Base-by-base conservation (phyloP, 2,329 filamentous ascomycete species). In the Calonectria hawksworthii region DNA sequence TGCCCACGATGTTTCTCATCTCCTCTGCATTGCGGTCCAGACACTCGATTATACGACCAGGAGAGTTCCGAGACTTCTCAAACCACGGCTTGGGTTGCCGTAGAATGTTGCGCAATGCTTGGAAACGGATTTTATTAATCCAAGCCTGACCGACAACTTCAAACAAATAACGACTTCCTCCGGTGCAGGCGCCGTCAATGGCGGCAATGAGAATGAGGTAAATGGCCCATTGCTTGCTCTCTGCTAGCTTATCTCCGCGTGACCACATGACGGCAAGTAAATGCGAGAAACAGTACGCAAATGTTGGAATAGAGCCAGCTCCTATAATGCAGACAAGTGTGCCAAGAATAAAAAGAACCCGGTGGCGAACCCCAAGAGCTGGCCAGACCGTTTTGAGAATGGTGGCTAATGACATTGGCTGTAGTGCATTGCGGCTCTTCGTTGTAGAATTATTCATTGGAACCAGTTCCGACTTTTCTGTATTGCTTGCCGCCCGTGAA, bases 11-110 rank as follows among this genome's bases (percentile, higher is more conserved):
- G 78, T 95, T 96, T 11, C 94, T 91, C 91, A 97, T 96, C 82
- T 98, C 95, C 82, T 99, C 96, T 0, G 94, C 94, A 79, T 95
- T 94, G 21, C 94, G 91, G 80, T 98, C 95, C 0, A 99, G 89
- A 56, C 90, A 93, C 74, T 95, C 92, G 0, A 89, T 92, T 52
- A 99, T 88, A 2, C 89, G 88, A 0, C 88, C 87, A 0, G 93
- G 86, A 0, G 90, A 91, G 83, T 97, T 94, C 41, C 88, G 87
- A 2, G 93, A 88, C 65, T 89, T 87, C 76, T 95, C 93, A 79
- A 98, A 98, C 93, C 96, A 99, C 6, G 90, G 85, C 75, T 90
- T 92, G 0, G 95, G 94, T 81, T 98, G 96, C 50, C 90, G 88
- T 0, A 99, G 87, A 21, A 98, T 92, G 1, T 90, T 89, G 64